phyloP scores from a whole-genome alignment of 2,329 filamentous ascomycete species.

The Neofusicoccum ribis region DNA sequence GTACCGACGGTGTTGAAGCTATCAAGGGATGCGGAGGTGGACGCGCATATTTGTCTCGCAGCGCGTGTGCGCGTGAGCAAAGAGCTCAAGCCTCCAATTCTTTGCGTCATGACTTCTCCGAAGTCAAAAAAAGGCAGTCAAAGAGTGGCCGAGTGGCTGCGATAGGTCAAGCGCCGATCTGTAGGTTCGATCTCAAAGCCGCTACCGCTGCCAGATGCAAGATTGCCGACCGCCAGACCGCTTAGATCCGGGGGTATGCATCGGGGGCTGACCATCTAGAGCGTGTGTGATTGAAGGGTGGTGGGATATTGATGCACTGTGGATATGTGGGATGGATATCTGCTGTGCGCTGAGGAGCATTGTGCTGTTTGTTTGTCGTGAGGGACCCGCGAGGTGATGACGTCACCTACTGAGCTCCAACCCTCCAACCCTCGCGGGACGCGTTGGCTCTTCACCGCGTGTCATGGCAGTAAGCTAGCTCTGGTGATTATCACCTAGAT shows the following conservation, averaged over 20 bases:
- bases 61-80: not conserved
- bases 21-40: not conserved
- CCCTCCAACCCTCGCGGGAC: too few species aligned
- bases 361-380: too few species aligned
- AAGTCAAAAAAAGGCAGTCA: not conserved
- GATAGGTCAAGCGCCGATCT: conserved; percentile 7
- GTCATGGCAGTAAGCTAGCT: too few species aligned
- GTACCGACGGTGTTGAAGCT: not conserved
- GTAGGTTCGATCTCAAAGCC: not conserved
- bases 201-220: not conserved
- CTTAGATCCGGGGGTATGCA: conserved; percentile 1
- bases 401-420: too few species aligned
- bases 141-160: not conserved
- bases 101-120: conserved; percentile 16
- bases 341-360: too few species aligned
- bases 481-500: too few species aligned
- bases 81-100: not conserved
- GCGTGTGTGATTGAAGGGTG: too few species aligned
- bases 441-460: too few species aligned
- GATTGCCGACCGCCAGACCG: conserved; percentile 4
- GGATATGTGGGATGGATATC: too few species aligned
- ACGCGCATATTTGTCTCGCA: not conserved
- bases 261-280: not conserved
- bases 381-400: too few species aligned
- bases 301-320: too few species aligned